Evolutionary conservation across 257 asterid species (phyloP).

Genomic region (Nicotiana obtusifolia): DNA sequence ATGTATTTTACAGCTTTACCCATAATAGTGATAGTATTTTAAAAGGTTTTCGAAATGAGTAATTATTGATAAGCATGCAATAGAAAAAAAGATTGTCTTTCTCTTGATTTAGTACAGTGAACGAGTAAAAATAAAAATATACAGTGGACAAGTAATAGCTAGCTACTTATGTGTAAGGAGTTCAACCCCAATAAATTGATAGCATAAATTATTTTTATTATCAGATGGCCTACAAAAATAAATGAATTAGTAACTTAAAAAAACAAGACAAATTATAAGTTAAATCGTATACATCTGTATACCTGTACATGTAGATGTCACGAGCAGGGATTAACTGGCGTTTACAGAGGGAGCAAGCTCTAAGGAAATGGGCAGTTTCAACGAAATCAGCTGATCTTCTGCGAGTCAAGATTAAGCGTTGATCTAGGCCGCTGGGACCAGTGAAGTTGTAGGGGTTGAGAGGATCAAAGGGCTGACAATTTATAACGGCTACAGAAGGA

Average conservation of each 20-base stretch:
- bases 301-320: constrained; percentile 91
- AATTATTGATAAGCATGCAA: too few relatives aligned
- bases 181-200: too few relatives aligned
- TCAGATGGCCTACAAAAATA: too few relatives aligned
- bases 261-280: too few relatives aligned
- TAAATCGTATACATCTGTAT: not conserved
- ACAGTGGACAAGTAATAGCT: too few relatives aligned
- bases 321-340: constrained; percentile 63
- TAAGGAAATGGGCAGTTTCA: constrained; percentile 53
- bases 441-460: constrained; percentile 9
- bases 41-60: too few relatives aligned
- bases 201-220: not conserved
- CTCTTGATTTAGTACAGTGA: too few relatives aligned
- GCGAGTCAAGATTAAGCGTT: constrained; percentile 28
- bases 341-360: constrained; percentile 63
- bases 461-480: constrained; percentile 29
- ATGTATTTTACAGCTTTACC: too few relatives aligned
- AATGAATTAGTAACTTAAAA: too few relatives aligned
- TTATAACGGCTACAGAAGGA: not conserved
- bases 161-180: not conserved
- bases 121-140: too few relatives aligned
- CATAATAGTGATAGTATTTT: too few relatives aligned
- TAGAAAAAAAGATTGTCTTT: too few relatives aligned
- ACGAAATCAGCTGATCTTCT: constrained; percentile 49
- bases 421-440: constrained; percentile 13